Percentiles rank a stretch among this genome's conserved stretches.
Conservation (phyloP, 1,284 basidiomycete genomes). For the Sanguinoderma infundibulare region DNA sequence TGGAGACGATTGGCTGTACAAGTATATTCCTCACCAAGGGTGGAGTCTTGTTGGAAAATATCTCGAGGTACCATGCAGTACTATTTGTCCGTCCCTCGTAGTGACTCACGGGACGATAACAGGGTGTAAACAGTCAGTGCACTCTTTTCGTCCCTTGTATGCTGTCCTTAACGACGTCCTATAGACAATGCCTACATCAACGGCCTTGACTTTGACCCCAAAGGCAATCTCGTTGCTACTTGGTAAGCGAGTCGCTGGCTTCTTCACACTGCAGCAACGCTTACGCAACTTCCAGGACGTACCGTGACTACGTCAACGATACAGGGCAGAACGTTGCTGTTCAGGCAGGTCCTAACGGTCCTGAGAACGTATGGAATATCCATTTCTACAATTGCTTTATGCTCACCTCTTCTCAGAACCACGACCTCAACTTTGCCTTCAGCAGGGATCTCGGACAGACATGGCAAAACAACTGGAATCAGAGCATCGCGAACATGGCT, state of each 20-base stretch:
- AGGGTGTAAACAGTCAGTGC: slow-evolving; percentile 42
- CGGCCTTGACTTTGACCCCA: slow-evolving; percentile 44
- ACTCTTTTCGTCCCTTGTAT: neutral
- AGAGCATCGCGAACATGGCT: slow-evolving; percentile 37
- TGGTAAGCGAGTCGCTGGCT: slow-evolving; percentile 41
- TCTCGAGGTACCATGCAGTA: slow-evolving; percentile 32
- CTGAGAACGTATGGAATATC: slow-evolving; percentile 41
- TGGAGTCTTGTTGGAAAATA: slow-evolving; percentile 44
- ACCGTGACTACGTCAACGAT: slow-evolving; percentile 49
- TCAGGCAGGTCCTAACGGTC: slow-evolving; percentile 50
- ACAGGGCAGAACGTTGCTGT: slow-evolving; percentile 44
- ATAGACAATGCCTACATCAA: slow-evolving; percentile 52
- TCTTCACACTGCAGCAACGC: neutral
- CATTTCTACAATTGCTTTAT: neutral
- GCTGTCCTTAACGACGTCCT: neutral
- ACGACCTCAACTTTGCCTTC: slow-evolving; percentile 46
- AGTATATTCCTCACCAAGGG: slow-evolving; percentile 38
- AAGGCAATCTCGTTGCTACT: slow-evolving; percentile 40
- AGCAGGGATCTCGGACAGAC: slow-evolving; percentile 40
- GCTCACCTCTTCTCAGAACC: slow-evolving; percentile 37
- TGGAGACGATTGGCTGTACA: slow-evolving; percentile 48
- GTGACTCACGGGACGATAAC: neutral
- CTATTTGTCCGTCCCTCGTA: neutral
- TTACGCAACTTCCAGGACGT: slow-evolving; percentile 37
- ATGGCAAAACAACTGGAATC: slow-evolving; percentile 46